These are phyloP conservation scores for Cutaneotrichosporon dermatis DNA, from an alignment of 1,284 basidiomycete species.

Conservation along the genomic window DNA sequence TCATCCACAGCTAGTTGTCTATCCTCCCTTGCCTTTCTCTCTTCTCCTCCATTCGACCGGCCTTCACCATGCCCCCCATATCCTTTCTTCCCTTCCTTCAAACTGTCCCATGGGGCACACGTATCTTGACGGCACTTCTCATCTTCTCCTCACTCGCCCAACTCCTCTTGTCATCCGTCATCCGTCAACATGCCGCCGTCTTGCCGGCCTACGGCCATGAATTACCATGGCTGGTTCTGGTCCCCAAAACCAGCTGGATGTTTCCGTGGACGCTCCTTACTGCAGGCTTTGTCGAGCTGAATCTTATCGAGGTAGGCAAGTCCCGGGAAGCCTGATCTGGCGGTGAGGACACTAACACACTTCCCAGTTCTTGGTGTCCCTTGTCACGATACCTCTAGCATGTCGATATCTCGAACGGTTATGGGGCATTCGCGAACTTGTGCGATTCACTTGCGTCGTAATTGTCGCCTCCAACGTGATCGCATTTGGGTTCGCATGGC, in stretches of 20 bases:
- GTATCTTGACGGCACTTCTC: conserved; percentile 66
- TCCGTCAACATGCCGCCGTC: conserved; percentile 5
- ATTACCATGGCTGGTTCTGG: conserved; percentile 73
- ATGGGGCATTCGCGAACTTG: conserved; percentile 81
- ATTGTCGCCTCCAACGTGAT: conserved; percentile 82
- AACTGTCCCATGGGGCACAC: conserved; percentile 58
- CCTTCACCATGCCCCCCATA: conserved; percentile 40
- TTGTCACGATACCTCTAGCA: conserved; percentile 74
- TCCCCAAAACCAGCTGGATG: conserved; percentile 77
- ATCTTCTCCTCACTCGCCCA: conserved; percentile 63
- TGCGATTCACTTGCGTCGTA: conserved; percentile 77
- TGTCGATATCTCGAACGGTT: conserved; percentile 86
- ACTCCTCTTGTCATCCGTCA: conserved; percentile 48
- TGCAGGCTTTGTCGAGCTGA: conserved; percentile 79
- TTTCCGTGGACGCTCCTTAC: conserved; percentile 92
- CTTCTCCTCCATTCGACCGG: neutral
- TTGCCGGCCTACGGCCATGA: conserved; percentile 28
- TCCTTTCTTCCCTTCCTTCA: conserved; percentile 48
- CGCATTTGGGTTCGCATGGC: conserved; percentile 59
- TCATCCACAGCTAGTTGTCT: no score
- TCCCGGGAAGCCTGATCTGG: no score
- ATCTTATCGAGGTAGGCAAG: conserved; percentile 65
- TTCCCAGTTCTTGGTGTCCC: conserved; percentile 66
- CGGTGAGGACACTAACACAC: no score
- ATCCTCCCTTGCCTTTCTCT: neutral